These are phyloP conservation scores for Fusarium sp. DNA, from an alignment of 2,329 filamentous ascomycete species.

Conservation along the genomic window DNA sequence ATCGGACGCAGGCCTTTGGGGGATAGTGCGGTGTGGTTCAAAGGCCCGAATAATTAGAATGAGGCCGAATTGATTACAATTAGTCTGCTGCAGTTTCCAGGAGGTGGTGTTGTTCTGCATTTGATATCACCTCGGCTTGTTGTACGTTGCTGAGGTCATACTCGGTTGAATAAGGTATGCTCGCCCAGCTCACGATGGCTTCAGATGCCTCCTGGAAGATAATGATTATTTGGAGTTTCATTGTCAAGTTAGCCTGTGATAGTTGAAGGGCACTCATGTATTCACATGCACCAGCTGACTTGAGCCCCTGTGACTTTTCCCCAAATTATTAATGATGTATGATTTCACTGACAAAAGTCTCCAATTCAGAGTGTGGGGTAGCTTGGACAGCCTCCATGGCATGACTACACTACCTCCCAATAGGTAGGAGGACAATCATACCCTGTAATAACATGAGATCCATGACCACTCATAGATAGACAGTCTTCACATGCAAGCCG, in stretches of 20 bases:
- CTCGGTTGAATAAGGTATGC: neutral
- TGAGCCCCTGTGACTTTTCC: neutral
- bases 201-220: neutral
- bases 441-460: neutral
- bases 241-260: neutral
- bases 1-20: conserved; percentile 31
- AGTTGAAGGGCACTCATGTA: neutral
- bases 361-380: conserved; percentile 2
- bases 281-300: neutral
- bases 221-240: neutral
- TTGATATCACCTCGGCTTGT: conserved; percentile 10
- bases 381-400: neutral
- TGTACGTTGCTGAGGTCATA: neutral
- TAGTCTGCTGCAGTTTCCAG: conserved; percentile 6
- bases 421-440: neutral
- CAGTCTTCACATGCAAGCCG: conserved; percentile 19
- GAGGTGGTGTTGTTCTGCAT: conserved; percentile 10
- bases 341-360: neutral
- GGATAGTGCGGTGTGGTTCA: conserved; percentile 37
- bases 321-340: neutral
- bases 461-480: neutral
- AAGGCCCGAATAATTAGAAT: conserved; percentile 41
- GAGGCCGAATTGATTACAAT: conserved; percentile 24
- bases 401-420: neutral
- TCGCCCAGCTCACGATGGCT: neutral